These are phyloP conservation scores for Phoma sp. DNA, from an alignment of 2,329 filamentous ascomycete species.

Conservation along the genomic window DNA sequence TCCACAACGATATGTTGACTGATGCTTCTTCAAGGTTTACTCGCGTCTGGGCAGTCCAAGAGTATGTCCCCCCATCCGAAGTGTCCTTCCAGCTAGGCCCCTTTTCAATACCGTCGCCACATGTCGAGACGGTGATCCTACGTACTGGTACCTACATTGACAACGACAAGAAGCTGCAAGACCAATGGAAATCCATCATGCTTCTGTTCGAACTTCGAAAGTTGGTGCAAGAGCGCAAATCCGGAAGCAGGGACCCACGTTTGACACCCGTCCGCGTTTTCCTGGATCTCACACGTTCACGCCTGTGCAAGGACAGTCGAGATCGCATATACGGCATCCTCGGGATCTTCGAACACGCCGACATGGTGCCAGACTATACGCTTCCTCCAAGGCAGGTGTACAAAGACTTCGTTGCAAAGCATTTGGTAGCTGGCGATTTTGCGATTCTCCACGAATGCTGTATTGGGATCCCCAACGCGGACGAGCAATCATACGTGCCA, in stretches of 20 bases:
- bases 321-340: slow-evolving; percentile 15
- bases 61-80: slow-evolving; percentile 5
- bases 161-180: slow-evolving; percentile 2
- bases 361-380: slow-evolving; percentile 3
- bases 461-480: slow-evolving; percentile 6
- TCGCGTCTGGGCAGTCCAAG: slow-evolving; percentile 12
- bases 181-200: slow-evolving; percentile 9
- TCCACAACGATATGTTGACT: neutral
- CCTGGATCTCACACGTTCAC: slow-evolving; percentile 10
- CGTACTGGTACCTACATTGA: slow-evolving; percentile 9
- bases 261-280: slow-evolving; percentile 7
- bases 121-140: slow-evolving; percentile 9
- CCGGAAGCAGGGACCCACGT: neutral
- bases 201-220: slow-evolving; percentile 11
- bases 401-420: slow-evolving; percentile 8
- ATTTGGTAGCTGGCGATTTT: slow-evolving; percentile 9
- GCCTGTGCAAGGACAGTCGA: slow-evolving; percentile 11
- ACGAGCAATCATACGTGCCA: slow-evolving; percentile 10
- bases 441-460: slow-evolving; percentile 15
- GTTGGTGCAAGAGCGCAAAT: slow-evolving; percentile 1
- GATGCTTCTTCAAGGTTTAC: slow-evolving; percentile 1
- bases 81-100: slow-evolving; percentile 3
- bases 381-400: slow-evolving; percentile 4
- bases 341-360: slow-evolving; percentile 1
- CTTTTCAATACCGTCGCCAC: slow-evolving; percentile 1